A percentile compares a stretch with the other conserved stretches of the same genome.
These are phyloP conservation scores for Gyromitra esculenta DNA, from an alignment of 2,329 filamentous ascomycete species.

Conservation along the genomic window DNA sequence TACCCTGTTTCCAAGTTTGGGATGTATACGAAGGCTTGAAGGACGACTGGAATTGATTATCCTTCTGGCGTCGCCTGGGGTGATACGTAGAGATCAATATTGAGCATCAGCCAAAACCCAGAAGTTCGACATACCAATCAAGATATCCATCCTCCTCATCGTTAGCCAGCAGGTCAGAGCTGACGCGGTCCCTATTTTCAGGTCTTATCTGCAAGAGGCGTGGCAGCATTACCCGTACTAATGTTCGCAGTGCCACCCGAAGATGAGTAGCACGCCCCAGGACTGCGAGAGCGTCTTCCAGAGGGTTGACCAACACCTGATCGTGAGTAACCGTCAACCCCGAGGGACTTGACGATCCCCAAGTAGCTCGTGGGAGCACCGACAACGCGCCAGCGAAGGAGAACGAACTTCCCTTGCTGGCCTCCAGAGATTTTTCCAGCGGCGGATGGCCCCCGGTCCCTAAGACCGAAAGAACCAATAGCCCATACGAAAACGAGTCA, in stretches of 20 bases:
- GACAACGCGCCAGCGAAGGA: not conserved
- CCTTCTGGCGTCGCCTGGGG: not conserved
- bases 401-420: not conserved
- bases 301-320: not conserved
- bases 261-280: conserved; percentile 4
- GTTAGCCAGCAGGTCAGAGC: conserved; percentile 10
- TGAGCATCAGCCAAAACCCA: not conserved
- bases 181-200: conserved; percentile 1
- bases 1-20: not conserved
- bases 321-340: not conserved
- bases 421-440: not conserved
- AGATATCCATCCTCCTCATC: conserved; percentile 10
- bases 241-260: not conserved
- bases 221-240: conserved; percentile 5
- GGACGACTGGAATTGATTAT: not conserved
- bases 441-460: conserved; percentile 11
- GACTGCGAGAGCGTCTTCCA: conserved; percentile 16
- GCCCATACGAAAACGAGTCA: conserved; percentile 21
- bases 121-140: conserved; percentile 5
- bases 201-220: conserved; percentile 13
- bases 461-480: conserved; percentile 22
- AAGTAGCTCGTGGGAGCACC: not conserved
- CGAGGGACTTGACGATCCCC: not conserved
- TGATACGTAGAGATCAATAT: not conserved
- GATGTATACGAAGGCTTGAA: not conserved